Evolutionary conservation across 2,329 filamentous ascomycete species (phyloP), one percentile per base, ranked within the genome.

Genomic region (Cadophora sp.): DNA sequence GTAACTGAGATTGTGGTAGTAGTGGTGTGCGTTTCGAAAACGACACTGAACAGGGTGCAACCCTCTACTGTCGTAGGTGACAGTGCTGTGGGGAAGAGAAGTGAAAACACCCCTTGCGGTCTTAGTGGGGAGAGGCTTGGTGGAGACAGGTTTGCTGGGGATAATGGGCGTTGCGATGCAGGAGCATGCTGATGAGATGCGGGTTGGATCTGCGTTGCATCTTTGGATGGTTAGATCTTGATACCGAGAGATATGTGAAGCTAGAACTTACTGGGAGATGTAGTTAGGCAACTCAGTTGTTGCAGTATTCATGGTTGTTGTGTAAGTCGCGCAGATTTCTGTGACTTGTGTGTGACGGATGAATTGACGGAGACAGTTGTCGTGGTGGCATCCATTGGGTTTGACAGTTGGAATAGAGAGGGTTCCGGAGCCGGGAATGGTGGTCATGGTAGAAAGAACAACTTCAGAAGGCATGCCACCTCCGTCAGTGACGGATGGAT

Each of bases 181-280:
- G 27, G 68, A 68, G 58, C 72, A 73, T 4, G 71, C 72, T 22
- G 70, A 70, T 4, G 68, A 73, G 62, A 73, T 70, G 4, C 39
- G 13, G 1, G 51, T 43, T 8, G 71, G 72, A 18, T 68, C 27
- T 14, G 60, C 59, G 22, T 67, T 50, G 53, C 72, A 73, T 33
- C 56, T 59, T 20, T 11, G 5, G 11, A 24, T 16, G 16, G 16
- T 59, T n/a, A 58, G 33, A 14, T 13, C 14, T n/a, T 3, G 47
- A 3, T 9, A n/a, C n/a, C 3, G 2, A 50, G 47, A 22, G 9
- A 59, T 36, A 27, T n/a, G 16, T 7, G 51, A 18, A 24, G 20
- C 27, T 6, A 30, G 18, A 45, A n/a, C 39, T 45, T 59, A 59
- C 56, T 66, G 47, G n/a, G 65, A 65, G 3, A 71, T 68, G 16